Percentiles rank a stretch among this genome's conserved stretches.
Evolutionary conservation across 2,329 filamentous ascomycete genomes (phyloP).

Genomic region (Amesomyces nigricolor): DNA sequence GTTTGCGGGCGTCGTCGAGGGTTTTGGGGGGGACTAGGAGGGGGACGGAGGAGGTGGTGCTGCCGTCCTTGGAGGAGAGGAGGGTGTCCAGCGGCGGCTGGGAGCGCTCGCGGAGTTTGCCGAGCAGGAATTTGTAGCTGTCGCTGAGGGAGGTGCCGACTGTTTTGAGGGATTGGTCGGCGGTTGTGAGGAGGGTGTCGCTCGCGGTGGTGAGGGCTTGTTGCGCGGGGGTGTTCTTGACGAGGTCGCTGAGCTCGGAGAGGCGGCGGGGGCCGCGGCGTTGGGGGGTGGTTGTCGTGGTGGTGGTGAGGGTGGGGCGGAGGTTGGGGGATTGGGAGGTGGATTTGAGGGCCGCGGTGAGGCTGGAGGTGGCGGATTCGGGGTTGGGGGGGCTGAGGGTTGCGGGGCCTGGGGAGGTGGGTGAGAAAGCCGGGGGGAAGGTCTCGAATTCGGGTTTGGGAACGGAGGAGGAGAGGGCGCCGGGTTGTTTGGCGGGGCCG

Average conservation of each 20-base stretch:
- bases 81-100: slow-evolving; percentile 28
- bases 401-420: slow-evolving; percentile 34
- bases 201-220: slow-evolving; percentile 76
- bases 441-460: slow-evolving; percentile 47
- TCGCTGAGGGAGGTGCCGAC: slow-evolving; percentile 87
- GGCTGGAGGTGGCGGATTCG: slow-evolving; percentile 25
- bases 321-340: slow-evolving; percentile 12
- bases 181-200: slow-evolving; percentile 79
- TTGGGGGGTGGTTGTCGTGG: slow-evolving; percentile 37
- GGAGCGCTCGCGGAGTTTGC: slow-evolving; percentile 72
- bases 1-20: slow-evolving; percentile 82
- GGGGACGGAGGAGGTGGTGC: background rate
- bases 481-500: slow-evolving; percentile 52
- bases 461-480: slow-evolving; percentile 42
- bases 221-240: slow-evolving; percentile 59
- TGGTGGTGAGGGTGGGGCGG: slow-evolving; percentile 39
- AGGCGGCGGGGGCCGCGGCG: slow-evolving; percentile 64
- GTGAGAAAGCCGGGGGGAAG: slow-evolving; percentile 52
- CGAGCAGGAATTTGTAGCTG: slow-evolving; percentile 90
- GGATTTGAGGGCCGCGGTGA: slow-evolving; percentile 27
- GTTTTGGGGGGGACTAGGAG: slow-evolving; percentile 66
- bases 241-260: slow-evolving; percentile 81
- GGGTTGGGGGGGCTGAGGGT: slow-evolving; percentile 25
- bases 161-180: slow-evolving; percentile 86
- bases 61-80: slow-evolving; percentile 34